Percentiles rank a stretch among this genome's conserved stretches.
These are phyloP conservation scores for Globisporangium nodosum DNA, from an alignment of 352 stramenopile species.

Conservation along the genomic window DNA sequence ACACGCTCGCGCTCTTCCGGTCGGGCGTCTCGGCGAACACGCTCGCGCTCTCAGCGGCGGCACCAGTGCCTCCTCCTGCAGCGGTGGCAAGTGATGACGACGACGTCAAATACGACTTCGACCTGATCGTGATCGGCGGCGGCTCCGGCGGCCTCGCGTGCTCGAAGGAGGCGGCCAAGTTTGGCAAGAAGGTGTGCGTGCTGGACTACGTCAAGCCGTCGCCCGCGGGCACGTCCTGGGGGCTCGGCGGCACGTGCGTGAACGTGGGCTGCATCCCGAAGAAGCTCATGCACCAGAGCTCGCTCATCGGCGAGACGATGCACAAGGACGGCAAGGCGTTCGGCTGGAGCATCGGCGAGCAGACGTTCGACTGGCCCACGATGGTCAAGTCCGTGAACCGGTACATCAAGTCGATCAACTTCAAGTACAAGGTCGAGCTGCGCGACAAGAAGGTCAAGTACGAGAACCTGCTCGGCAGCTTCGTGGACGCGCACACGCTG, in stretches of 20 bases:
- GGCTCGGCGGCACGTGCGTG: slow-evolving; percentile 96
- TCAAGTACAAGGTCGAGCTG: slow-evolving; percentile 97
- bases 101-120: slow-evolving; percentile 63
- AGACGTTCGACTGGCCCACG: slow-evolving; percentile 87
- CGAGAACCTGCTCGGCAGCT: slow-evolving; percentile 91
- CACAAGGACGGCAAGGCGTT: slow-evolving; percentile 84
- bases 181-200: slow-evolving; percentile 93
- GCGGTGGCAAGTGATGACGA: slow-evolving; percentile 10
- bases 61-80: not conserved
- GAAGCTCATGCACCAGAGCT: slow-evolving; percentile 98
- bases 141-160: slow-evolving; percentile 89
- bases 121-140: slow-evolving; percentile 79
- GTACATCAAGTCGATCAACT: slow-evolving; percentile 98
- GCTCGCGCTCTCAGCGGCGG: slow-evolving; percentile 1
- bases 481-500: slow-evolving; percentile 92
- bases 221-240: slow-evolving; percentile 85
- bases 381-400: slow-evolving; percentile 93
- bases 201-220: slow-evolving; percentile 95
- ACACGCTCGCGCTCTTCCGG: slow-evolving; percentile 57
- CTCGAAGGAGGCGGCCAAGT: slow-evolving; percentile 92
- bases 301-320: slow-evolving; percentile 87
- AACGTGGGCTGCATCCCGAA: slow-evolving; percentile 99
- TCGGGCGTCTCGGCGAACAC: slow-evolving; percentile 22
- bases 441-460: slow-evolving; percentile 94
- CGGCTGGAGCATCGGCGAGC: slow-evolving; percentile 67